phyloP scores from a whole-genome alignment of 2,329 filamentous ascomycete species.

The Rutstroemia sp. region DNA sequence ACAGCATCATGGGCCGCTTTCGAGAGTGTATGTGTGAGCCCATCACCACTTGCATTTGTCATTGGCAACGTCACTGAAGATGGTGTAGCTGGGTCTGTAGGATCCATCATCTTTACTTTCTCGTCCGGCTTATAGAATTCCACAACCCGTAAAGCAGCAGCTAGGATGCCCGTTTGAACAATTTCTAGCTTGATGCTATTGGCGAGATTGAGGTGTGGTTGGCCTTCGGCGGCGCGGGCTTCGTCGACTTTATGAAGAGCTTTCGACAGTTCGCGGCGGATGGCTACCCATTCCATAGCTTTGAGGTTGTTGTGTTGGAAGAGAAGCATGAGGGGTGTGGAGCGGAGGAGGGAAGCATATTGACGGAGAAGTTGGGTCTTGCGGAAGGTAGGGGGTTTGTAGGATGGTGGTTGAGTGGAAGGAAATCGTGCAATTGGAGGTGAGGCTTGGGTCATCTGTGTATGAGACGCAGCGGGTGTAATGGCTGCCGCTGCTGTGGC shows the following conservation, averaged over 20 bases:
- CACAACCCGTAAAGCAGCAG: slow-evolving; percentile 73
- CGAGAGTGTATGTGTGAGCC: slow-evolving; percentile 53
- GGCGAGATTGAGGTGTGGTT: slow-evolving; percentile 40
- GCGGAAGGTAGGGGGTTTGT: slow-evolving; percentile 77
- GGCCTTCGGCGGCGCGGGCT: slow-evolving; percentile 38
- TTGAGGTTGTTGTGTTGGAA: slow-evolving; percentile 72
- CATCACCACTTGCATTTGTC: slow-evolving; percentile 17
- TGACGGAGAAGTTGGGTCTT: slow-evolving; percentile 80
- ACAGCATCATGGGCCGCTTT: slow-evolving; percentile 30
- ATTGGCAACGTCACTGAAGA: slow-evolving; percentile 16
- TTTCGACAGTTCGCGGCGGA: slow-evolving; percentile 54
- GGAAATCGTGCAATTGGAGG: slow-evolving; percentile 36
- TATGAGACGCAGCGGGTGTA: slow-evolving; percentile 39
- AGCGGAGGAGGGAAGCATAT: slow-evolving; percentile 65
- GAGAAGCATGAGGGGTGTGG: slow-evolving; percentile 61
- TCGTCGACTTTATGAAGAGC: slow-evolving; percentile 58
- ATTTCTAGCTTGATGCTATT: slow-evolving; percentile 69
- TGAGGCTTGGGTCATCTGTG: slow-evolving; percentile 39
- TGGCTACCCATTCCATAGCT: slow-evolving; percentile 57
- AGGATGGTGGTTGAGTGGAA: slow-evolving; percentile 74
- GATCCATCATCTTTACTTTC: slow-evolving; percentile 19
- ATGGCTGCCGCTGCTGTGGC: slow-evolving; percentile 44
- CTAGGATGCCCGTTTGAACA: slow-evolving; percentile 83
- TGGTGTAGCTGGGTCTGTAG: slow-evolving; percentile 18
- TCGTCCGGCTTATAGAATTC: slow-evolving; percentile 65